These are phyloP conservation scores for Gastrolobium bilobum DNA, from an alignment of 306 rosid genomes.

Conservation along the genomic window DNA sequence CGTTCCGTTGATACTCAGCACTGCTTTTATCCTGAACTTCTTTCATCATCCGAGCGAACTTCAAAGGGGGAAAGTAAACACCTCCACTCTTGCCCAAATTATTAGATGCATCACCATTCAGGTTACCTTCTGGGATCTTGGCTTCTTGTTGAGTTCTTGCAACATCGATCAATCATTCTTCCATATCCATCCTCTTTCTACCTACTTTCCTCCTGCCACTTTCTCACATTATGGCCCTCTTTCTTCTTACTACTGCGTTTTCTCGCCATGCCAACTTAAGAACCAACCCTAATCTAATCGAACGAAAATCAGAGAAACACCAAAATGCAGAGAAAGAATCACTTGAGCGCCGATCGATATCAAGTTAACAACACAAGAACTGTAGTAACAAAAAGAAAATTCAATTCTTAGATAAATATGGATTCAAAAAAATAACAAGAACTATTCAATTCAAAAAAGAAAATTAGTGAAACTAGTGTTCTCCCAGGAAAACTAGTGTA, in stretches of 20 bases:
- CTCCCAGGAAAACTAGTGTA: no score
- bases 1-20: constrained; percentile 82
- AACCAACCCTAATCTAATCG: background rate
- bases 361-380: background rate
- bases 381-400: no score
- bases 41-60: constrained; percentile 94
- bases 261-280: constrained; percentile 61
- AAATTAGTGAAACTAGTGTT: no score
- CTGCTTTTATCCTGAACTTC: constrained; percentile 93
- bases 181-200: constrained; percentile 58
- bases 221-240: constrained; percentile 49
- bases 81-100: constrained; percentile 94
- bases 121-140: constrained; percentile 47
- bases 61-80: constrained; percentile 92
- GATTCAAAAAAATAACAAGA: no score
- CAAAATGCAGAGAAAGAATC: background rate
- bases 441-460: no score
- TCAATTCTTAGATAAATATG: no score
- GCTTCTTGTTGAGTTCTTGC: constrained; percentile 52
- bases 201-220: constrained; percentile 52
- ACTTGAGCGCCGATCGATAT: no score
- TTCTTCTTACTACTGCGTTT: constrained; percentile 51
- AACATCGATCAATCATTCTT: constrained; percentile 45
- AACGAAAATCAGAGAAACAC: background rate
- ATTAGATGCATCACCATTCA: constrained; percentile 59